A percentile compares a stretch with the other conserved stretches of the same genome.
Conservation (phyloP, 1,284 basidiomycete genomes). For the Anthracocystis walkeri region DNA sequence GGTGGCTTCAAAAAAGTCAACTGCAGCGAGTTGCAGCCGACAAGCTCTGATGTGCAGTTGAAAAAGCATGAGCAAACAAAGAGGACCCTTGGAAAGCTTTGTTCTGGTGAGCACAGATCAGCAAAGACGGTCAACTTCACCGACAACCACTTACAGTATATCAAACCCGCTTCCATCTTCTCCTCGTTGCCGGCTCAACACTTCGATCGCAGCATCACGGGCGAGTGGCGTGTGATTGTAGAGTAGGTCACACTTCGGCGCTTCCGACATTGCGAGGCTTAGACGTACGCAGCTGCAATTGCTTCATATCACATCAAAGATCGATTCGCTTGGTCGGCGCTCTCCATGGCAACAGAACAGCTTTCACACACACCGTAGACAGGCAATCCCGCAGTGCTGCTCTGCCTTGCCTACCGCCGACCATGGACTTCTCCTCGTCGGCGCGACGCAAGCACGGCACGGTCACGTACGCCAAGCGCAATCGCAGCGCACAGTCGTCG, state of each 20-base stretch:
- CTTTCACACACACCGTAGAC: neutral
- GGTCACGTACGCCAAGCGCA: constrained; percentile 40
- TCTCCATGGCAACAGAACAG: neutral
- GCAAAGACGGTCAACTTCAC: too few species aligned
- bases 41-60: too few species aligned
- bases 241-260: neutral
- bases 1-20: too few species aligned
- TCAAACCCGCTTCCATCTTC: neutral
- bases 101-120: too few species aligned
- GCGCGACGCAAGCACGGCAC: constrained; percentile 26
- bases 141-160: neutral
- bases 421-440: constrained; percentile 27
- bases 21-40: too few species aligned
- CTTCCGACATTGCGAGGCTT: constrained; percentile 2
- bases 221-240: neutral
- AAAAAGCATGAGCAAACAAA: too few species aligned
- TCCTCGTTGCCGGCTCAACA: neutral
- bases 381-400: neutral
- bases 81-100: too few species aligned
- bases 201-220: neutral
- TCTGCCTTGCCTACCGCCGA: constrained; percentile 2
- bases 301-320: neutral
- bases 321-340: neutral
- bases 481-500: constrained; percentile 22
- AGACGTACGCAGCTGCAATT: neutral